These are phyloP conservation scores for Moniliella sp. DNA, from an alignment of 1,284 basidiomycete species.

Conservation along the genomic window DNA sequence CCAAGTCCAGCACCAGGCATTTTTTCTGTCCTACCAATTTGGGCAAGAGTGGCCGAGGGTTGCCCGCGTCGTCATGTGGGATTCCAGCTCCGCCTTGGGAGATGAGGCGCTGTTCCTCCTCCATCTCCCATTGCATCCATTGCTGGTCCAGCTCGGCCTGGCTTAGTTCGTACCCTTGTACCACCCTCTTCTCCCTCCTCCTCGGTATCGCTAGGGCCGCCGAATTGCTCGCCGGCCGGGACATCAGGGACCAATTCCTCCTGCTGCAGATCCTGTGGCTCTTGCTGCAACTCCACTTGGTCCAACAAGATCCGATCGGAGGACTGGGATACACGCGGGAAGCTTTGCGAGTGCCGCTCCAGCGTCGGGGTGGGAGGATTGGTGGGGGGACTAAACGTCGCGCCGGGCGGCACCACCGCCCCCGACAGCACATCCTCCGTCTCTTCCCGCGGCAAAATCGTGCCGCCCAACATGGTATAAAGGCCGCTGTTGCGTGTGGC, in stretches of 20 bases:
- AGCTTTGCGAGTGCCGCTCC: no score
- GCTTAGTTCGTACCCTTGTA: constrained; percentile 34
- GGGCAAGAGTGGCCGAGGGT: background rate
- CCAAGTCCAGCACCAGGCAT: constrained; percentile 71
- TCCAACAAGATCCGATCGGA: no score
- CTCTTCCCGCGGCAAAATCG: constrained; percentile 36
- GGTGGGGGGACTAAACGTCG: no score
- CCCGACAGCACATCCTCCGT: constrained; percentile 49
- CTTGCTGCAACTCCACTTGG: no score
- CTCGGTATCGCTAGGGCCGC: constrained; percentile 8
- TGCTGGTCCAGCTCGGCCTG: constrained; percentile 50
- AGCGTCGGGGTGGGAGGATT: no score
- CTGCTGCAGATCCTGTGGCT: no score
- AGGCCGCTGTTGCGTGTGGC: no score
- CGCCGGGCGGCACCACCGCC: constrained; percentile 51
- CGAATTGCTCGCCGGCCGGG: background rate
- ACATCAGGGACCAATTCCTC: no score
- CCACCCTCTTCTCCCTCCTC: constrained; percentile 34
- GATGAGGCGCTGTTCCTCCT: constrained; percentile 58
- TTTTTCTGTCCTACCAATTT: constrained; percentile 46
- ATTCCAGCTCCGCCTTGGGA: constrained; percentile 60
- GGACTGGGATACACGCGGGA: no score
- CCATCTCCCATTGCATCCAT: no score
- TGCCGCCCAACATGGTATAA: no score
- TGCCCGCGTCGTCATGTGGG: constrained; percentile 50